Conservation (phyloP, 2,329 filamentous ascomycete genomes). For the Cytospora mali region DNA sequence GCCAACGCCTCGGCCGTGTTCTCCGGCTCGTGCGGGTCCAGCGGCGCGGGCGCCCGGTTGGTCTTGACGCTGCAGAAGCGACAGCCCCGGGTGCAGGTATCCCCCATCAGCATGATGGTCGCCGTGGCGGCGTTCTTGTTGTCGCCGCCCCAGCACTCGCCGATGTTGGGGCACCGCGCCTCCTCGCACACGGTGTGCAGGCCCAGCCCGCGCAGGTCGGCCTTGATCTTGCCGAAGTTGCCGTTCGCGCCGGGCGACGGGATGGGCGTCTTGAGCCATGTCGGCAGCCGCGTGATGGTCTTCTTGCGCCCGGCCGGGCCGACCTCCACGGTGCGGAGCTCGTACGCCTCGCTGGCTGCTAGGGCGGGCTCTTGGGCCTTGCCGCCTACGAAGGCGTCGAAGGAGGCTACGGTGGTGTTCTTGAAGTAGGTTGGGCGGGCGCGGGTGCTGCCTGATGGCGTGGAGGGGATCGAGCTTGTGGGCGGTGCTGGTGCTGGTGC, state of each 20-base stretch:
- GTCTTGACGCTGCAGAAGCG: constrained; percentile 98
- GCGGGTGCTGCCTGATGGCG: constrained; percentile 25
- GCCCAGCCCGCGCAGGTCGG: constrained; percentile 83
- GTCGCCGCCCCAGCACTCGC: constrained; percentile 94
- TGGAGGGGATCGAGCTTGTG: constrained; percentile 11
- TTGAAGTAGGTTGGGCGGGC: constrained; percentile 60
- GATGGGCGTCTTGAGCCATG: constrained; percentile 96
- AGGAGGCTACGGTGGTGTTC: constrained; percentile 57
- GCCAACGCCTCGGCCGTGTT: constrained; percentile 92
- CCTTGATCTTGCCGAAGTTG: constrained; percentile 94
- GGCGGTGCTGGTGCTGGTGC: constrained; percentile 29
- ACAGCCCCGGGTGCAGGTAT: constrained; percentile 95
- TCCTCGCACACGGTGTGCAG: constrained; percentile 98
- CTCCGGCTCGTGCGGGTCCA: constrained; percentile 96
- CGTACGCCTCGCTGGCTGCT: constrained; percentile 57
- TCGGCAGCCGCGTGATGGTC: constrained; percentile 75
- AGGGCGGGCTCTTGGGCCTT: constrained; percentile 47
- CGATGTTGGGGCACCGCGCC: constrained; percentile 95
- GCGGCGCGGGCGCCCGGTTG: constrained; percentile 68
- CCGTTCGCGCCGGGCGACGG: constrained; percentile 66
- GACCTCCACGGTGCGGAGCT: constrained; percentile 64
- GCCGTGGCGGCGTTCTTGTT: constrained; percentile 90
- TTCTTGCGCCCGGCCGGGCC: constrained; percentile 64
- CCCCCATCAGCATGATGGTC: constrained; percentile 99
- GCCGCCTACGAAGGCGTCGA: constrained; percentile 59